phyloP scores from a whole-genome alignment of 2,329 filamentous ascomycete genomes.

The Tolypocladium tropicale region DNA sequence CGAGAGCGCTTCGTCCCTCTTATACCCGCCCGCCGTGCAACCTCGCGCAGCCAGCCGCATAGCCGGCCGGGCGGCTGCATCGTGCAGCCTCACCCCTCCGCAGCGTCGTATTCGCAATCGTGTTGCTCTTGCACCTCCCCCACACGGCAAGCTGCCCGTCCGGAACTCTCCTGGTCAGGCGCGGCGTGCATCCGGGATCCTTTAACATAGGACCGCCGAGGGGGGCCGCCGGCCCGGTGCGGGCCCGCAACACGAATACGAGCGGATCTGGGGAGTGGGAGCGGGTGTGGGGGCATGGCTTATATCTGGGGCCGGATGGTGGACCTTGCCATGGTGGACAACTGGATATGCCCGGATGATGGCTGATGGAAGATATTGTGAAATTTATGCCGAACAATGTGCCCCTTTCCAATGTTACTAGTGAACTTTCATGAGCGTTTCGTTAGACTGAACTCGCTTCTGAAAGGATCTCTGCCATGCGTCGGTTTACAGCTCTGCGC shows the following conservation, averaged over 20 bases:
- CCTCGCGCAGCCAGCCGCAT: neutral
- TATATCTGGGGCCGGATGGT: neutral
- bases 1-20: neutral
- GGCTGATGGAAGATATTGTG: no score
- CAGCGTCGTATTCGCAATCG: neutral
- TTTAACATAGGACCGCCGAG: no score
- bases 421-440: no score
- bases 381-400: no score
- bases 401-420: no score
- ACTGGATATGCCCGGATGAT: no score
- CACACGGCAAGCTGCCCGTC: neutral
- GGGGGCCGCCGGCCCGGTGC: neutral
- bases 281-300: neutral
- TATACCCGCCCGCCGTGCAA: neutral
- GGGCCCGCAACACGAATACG: neutral
- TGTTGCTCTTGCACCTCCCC: neutral
- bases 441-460: no score
- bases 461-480: neutral
- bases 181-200: no score
- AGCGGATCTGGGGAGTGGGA: neutral
- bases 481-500: no score
- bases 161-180: no score
- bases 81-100: no score
- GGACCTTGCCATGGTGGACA: no score
- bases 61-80: neutral